Base-by-base conservation (phyloP, 768 basidiomycete species). In the Kwoniella pini region DNA sequence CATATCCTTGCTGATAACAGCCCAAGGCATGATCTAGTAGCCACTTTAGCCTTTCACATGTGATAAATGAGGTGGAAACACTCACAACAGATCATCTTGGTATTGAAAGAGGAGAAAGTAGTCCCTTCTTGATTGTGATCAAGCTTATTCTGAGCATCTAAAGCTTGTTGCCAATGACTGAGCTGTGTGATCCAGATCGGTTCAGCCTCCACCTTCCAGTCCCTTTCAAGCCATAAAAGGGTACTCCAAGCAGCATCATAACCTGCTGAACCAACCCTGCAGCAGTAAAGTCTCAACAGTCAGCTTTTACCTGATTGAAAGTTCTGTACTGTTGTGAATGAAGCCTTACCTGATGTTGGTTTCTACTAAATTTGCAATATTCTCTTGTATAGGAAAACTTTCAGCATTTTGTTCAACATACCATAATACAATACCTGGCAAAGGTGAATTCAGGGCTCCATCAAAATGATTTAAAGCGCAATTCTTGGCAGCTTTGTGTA, bases 161-260 rank as follows among this genome's bases (percentile, higher is more conserved):
- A 43, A 0, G 71, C 74, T 22, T 59, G 54, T 17, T 65, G 40
- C 74, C 74, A 75, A 22, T 72, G 71, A 40, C 62, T 59, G 7
- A 75, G 62, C 27, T 72, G 71, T 3, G 71, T 71, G 40, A 75
- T 70, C 69, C 71, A 72, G 52, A 67, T 61, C 0, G 74, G 71
- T 46, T 71, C 63, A 4, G 71, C 68, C 50, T 61, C 60, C 10
- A 58, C 43, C 22, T 64, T 48, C 54, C 58, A 75, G 31, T 75
- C 71, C n/a, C 71, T 67, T 24, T 62, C 57, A 4, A 68, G 54
- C 69, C 69, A 71, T 21, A 68, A 60, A 1, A 70, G 39, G 17
- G 67, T 64, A 28, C 65, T 68, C 71, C 71, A 75, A n/a, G 74
- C 74, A 11, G 71, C 60, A 52, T 75, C 74, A 49, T 69, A 64